phyloP scores from a whole-genome alignment of 2,329 filamentous ascomycete genomes.

The Fusarium virguliforme region DNA sequence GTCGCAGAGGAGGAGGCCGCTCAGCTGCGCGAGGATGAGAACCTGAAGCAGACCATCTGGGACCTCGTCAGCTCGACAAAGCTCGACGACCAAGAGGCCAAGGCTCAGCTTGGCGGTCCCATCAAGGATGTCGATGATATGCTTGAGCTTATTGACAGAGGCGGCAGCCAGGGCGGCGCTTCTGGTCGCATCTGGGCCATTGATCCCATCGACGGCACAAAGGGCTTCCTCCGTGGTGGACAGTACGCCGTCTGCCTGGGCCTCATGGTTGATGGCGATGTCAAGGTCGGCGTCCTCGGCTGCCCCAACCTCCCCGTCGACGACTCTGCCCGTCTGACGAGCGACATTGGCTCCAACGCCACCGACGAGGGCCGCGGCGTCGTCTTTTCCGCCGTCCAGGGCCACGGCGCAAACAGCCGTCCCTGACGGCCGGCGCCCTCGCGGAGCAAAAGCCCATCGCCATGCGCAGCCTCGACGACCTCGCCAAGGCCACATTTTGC shows the following conservation, averaged over 20 bases:
- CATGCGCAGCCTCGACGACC: constrained; percentile 84
- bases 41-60: constrained; percentile 82
- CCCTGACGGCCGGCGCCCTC: constrained; percentile 71
- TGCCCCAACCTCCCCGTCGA: constrained; percentile 96
- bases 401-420: constrained; percentile 85
- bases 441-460: constrained; percentile 75
- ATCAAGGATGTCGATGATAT: constrained; percentile 76
- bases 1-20: constrained; percentile 96
- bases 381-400: constrained; percentile 86
- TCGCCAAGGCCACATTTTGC: constrained; percentile 90
- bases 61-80: constrained; percentile 81
- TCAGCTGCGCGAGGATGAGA: constrained; percentile 79
- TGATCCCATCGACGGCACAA: constrained; percentile 97
- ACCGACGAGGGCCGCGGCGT: constrained; percentile 86
- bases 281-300: constrained; percentile 93
- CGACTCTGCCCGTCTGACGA: constrained; percentile 73
- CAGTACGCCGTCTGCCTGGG: constrained; percentile 97
- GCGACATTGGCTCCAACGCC: constrained; percentile 81
- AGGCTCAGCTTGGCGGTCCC: constrained; percentile 79
- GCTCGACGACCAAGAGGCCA: constrained; percentile 71
- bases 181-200: constrained; percentile 93
- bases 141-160: constrained; percentile 77
- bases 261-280: constrained; percentile 92
- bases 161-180: constrained; percentile 79
- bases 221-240: constrained; percentile 94